Percentiles rank a stretch among this genome's conserved stretches.
phyloP scores from a whole-genome alignment of 352 stramenopile species.

The Phytophthora parvispora region DNA sequence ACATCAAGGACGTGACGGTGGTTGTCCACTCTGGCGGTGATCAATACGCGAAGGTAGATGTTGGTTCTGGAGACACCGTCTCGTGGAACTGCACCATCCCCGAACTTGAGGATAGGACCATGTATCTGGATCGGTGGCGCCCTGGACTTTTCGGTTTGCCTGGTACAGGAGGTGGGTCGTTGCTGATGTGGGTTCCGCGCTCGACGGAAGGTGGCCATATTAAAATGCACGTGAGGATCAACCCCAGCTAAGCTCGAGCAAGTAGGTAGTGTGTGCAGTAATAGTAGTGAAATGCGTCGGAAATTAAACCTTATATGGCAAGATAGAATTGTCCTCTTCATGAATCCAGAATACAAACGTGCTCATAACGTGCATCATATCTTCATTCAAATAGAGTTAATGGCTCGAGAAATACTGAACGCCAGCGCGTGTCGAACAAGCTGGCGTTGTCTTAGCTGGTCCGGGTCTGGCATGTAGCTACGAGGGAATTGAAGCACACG shows the following conservation, averaged over 20 bases:
- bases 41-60: constrained; percentile 25
- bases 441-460: constrained; percentile 48
- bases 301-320: too few species aligned
- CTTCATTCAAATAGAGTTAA: constrained; percentile 53
- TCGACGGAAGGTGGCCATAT: constrained; percentile 40
- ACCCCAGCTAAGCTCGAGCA: constrained; percentile 22
- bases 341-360: too few species aligned
- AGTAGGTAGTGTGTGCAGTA: too few species aligned
- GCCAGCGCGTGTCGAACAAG: constrained; percentile 69
- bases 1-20: constrained; percentile 27
- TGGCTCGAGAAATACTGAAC: constrained; percentile 69
- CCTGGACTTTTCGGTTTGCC: constrained; percentile 22
- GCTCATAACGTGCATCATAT: too few species aligned
- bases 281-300: not conserved
- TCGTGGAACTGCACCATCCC: constrained; percentile 23
- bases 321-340: too few species aligned
- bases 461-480: constrained; percentile 57
- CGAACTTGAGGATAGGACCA: constrained; percentile 24
- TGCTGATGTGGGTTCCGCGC: constrained; percentile 50
- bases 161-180: constrained; percentile 21
- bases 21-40: constrained; percentile 26
- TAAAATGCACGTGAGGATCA: constrained; percentile 52
- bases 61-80: constrained; percentile 19
- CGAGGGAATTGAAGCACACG: constrained; percentile 74
- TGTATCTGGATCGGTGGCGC: constrained; percentile 29